phyloP scores from a whole-genome alignment of 352 stramenopile species.

The Halophytophthora batemanensis region DNA sequence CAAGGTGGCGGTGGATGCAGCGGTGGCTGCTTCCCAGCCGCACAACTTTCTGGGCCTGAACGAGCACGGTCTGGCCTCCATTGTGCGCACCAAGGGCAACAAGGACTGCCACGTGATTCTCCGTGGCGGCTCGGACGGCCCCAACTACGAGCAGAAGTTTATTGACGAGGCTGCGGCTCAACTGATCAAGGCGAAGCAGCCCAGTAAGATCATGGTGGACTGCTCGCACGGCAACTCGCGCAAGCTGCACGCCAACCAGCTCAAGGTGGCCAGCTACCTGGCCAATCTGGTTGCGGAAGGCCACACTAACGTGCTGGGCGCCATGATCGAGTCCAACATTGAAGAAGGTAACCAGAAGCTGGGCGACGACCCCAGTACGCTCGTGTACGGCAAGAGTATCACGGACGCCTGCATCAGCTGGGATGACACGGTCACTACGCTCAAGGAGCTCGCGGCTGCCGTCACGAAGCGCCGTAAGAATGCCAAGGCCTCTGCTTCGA shows the following conservation, averaged over 20 bases:
- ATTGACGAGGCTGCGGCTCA: conserved; percentile 60
- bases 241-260: conserved; percentile 82
- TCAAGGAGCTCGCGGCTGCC: conserved; percentile 56
- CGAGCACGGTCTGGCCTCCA: conserved; percentile 76
- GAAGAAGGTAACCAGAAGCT: conserved; percentile 84
- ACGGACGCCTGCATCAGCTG: conserved; percentile 86
- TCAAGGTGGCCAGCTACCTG: conserved; percentile 72
- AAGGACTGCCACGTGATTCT: conserved; percentile 84
- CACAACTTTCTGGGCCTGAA: conserved; percentile 85
- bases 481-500: conserved; percentile 8
- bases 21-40: conserved; percentile 58
- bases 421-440: conserved; percentile 67
- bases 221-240: conserved; percentile 87
- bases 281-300: conserved; percentile 58
- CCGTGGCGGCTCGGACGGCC: conserved; percentile 62
- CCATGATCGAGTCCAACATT: conserved; percentile 90
- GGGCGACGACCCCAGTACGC: conserved; percentile 55
- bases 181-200: conserved; percentile 65
- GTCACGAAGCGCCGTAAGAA: conserved; percentile 47
- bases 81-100: conserved; percentile 85
- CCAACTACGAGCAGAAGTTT: conserved; percentile 80
- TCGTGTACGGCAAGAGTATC: conserved; percentile 86
- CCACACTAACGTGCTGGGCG: conserved; percentile 63
- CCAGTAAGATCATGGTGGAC: conserved; percentile 84
- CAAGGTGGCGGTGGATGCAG: conserved; percentile 80